Evolutionary conservation across 495 filamentous ascomycete genomes (phyloP).

Genomic region (Lophiotrema nucula): DNA sequence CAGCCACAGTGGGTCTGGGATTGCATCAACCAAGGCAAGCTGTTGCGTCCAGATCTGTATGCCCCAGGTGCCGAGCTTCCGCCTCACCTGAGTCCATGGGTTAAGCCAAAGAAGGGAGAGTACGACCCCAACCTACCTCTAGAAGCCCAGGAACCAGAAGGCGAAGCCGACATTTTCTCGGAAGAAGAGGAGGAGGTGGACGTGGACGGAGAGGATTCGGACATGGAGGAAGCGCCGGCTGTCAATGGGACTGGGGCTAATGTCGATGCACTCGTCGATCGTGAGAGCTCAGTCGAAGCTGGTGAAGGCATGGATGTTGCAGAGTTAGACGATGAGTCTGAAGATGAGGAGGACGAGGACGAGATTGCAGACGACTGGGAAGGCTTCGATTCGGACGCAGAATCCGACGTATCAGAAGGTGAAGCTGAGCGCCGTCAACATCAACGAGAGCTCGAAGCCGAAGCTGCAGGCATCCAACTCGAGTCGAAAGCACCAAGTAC

Average conservation of each 20-base stretch:
- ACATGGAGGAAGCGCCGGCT: conserved; percentile 40
- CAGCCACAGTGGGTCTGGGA: conserved; percentile 99
- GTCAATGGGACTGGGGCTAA: conserved; percentile 36
- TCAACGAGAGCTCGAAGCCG: conserved; percentile 89
- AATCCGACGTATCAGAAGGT: conserved; percentile 50
- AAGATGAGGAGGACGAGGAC: conserved; percentile 44
- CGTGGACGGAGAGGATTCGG: conserved; percentile 49
- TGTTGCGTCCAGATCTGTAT: conserved; percentile 85
- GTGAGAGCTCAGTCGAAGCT: conserved; percentile 45
- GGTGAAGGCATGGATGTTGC: conserved; percentile 62
- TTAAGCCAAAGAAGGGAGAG: conserved; percentile 74
- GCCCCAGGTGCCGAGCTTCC: conserved; percentile 85
- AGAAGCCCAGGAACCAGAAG: conserved; percentile 73
- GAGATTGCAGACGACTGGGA: conserved; percentile 39
- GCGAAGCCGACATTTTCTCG: conserved; percentile 71
- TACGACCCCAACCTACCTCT: conserved; percentile 86
- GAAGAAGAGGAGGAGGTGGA: conserved; percentile 59
- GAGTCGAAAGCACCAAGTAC: conserved; percentile 28
- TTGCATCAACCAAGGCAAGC: conserved; percentile 81
- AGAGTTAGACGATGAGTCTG: conserved; percentile 47
- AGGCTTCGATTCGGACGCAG: conserved; percentile 51
- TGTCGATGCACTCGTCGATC: conserved; percentile 35
- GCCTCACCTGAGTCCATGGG: conserved; percentile 94
- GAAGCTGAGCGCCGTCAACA: conserved; percentile 56
- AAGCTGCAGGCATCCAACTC: conserved; percentile 63